Evolutionary conservation across 1,284 basidiomycete genomes (phyloP).

Genomic region (Naganishia cerealis): DNA sequence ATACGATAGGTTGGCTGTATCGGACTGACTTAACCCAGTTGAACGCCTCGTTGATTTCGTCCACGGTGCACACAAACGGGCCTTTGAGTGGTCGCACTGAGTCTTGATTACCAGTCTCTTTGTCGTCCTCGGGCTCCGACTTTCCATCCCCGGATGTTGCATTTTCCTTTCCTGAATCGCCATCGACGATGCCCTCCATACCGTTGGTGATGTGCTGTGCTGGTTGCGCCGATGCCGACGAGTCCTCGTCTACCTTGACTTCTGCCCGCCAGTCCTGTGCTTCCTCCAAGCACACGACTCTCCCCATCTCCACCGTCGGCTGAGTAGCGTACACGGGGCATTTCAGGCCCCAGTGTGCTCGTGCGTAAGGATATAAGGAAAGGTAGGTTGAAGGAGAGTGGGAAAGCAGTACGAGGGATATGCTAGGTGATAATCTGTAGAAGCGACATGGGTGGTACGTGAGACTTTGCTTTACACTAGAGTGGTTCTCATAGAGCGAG

Average conservation of each 20-base stretch:
- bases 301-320: slow-evolving; percentile 93
- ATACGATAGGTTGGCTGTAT: slow-evolving; percentile 92
- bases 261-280: slow-evolving; percentile 66
- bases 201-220: slow-evolving; percentile 19
- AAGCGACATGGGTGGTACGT: not conserved
- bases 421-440: slow-evolving; percentile 77
- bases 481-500: not conserved
- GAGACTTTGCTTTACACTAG: not conserved
- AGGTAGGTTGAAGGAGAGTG: slow-evolving; percentile 87
- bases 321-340: slow-evolving; percentile 95
- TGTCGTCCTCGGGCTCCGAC: slow-evolving; percentile 35
- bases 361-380: slow-evolving; percentile 87
- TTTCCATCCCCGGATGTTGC: slow-evolving; percentile 27
- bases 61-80: slow-evolving; percentile 62
- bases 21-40: slow-evolving; percentile 86
- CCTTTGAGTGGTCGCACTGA: slow-evolving; percentile 40
- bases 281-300: slow-evolving; percentile 82
- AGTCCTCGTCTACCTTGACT: slow-evolving; percentile 29
- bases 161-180: slow-evolving; percentile 33
- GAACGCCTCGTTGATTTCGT: slow-evolving; percentile 92
- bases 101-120: slow-evolving; percentile 40
- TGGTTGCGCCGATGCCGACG: not conserved
- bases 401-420: slow-evolving; percentile 63
- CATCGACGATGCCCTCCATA: slow-evolving; percentile 15
- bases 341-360: slow-evolving; percentile 79